Conservation (phyloP, 306 rosid genomes). For the Heteromeles arbutifolia region DNA sequence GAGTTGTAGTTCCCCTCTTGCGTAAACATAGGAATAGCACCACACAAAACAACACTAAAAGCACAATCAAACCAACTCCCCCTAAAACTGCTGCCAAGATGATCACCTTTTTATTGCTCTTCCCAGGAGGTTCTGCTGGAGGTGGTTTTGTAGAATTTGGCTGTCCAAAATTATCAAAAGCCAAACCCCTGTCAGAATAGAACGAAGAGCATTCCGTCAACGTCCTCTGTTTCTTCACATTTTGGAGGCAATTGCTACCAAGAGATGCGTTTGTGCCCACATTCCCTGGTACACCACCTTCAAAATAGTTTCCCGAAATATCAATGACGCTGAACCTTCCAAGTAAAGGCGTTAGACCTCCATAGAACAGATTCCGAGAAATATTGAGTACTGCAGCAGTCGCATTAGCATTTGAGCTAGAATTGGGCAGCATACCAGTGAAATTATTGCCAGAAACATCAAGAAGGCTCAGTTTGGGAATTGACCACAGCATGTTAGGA, state of each 20-base stretch:
- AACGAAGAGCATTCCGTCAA: slow-evolving; percentile 49
- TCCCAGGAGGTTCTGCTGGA: slow-evolving; percentile 21
- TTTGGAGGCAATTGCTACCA: slow-evolving; percentile 61
- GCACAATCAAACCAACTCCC: slow-evolving; percentile 49
- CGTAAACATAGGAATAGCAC: slow-evolving; percentile 31
- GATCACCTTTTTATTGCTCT: slow-evolving; percentile 40
- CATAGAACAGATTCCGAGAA: slow-evolving; percentile 68
- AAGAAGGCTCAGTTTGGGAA: slow-evolving; percentile 51
- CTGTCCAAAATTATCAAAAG: slow-evolving; percentile 57
- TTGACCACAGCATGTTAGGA: slow-evolving; percentile 53
- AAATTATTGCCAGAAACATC: slow-evolving; percentile 70
- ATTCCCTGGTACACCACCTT: slow-evolving; percentile 53
- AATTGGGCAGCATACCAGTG: slow-evolving; percentile 57
- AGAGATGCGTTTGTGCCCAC: slow-evolving; percentile 37
- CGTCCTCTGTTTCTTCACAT: slow-evolving; percentile 47
- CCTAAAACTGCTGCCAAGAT: slow-evolving; percentile 73
- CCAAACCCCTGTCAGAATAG: slow-evolving; percentile 55
- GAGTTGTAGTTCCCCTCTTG: slow-evolving; percentile 35
- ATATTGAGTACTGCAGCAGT: slow-evolving; percentile 38
- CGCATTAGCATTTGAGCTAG: slow-evolving; percentile 29
- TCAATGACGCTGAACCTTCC: slow-evolving; percentile 51
- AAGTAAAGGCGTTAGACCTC: slow-evolving; percentile 44
- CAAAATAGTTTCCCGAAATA: slow-evolving; percentile 66
- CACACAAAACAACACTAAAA: slow-evolving; percentile 34
- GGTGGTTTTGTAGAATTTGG: slow-evolving; percentile 39